Evolutionary conservation across 441 rosid genomes (phyloP), one percentile per base, ranked within the genome.

Genomic region (Lepidium campestre): DNA sequence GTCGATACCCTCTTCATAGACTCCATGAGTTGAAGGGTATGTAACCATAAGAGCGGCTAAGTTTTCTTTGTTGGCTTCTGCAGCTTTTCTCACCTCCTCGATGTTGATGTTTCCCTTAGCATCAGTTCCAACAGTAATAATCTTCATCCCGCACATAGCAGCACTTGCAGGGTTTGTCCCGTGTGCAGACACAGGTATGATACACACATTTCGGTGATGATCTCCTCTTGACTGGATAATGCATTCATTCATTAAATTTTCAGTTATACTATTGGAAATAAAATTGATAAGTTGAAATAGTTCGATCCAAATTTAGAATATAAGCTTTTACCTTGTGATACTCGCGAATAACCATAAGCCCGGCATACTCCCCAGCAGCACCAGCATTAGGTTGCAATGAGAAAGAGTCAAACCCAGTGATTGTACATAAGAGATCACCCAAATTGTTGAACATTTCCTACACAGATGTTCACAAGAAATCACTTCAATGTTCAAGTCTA

Each of bases 91-190:
- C 68, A 93, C 58, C 77, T 93, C 96, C 72, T 80, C 91, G 55
- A 93, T 85, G 79, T 91, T 91, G 78, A 93, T 91, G 78, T 93
- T 93, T 67, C 99, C 99, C 82, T 89, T 89, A 60, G 96, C 85
- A 79, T 91, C 97, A 67, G 97, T 91, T 71, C 99, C 99, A 67
- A 94, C 89, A 10, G 88, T 56, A 65, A 94, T 85, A 70, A 94
- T 94, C 77, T 94, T 94, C 99, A 94, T 94, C 23, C 99, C 99
- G 52, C 96, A 89, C 97, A 89, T 91, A 36, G 99, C 96, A 79
- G 99, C 99, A 80, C 89, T 91, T 13, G 99, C 99, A 75, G 99
- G 99, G 78, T 94, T 94, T 68, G 97, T 94, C 52, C 97, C 97
- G 53, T 94, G 99, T 53, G 99, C 99, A 69, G 99, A 94, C 68